A percentile compares a stretch with the other conserved stretches of the same genome.
Conservation (phyloP, 1,139 yeast species). For the Taphrina pruni region DNA sequence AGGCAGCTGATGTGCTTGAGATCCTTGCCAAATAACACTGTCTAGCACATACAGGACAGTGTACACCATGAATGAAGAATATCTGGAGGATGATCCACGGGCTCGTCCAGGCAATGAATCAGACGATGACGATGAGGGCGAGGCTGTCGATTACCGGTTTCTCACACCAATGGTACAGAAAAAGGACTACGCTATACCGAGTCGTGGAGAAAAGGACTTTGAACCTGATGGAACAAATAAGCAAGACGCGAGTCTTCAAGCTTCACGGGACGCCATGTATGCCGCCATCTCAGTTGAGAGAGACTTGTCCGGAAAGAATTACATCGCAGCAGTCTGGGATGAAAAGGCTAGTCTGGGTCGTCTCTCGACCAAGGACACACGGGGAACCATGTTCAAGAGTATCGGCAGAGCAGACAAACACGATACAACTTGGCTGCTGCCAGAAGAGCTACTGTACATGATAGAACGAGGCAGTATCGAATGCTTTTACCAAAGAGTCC, state of each 20-base stretch:
- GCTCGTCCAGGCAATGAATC: slow-evolving; percentile 1
- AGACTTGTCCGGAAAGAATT: slow-evolving; percentile 59
- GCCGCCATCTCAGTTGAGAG: slow-evolving; percentile 66
- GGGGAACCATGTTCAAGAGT: slow-evolving; percentile 76
- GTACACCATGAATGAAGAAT: not conserved
- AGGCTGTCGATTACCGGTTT: slow-evolving; percentile 37
- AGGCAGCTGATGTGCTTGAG: not conserved
- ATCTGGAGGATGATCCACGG: slow-evolving; percentile 6
- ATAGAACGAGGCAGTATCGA: slow-evolving; percentile 82
- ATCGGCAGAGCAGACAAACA: slow-evolving; percentile 64
- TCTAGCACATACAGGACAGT: no score
- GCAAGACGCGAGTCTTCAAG: slow-evolving; percentile 61
- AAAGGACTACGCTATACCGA: slow-evolving; percentile 61
- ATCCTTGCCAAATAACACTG: no score
- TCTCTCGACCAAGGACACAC: slow-evolving; percentile 59
- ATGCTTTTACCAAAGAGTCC: slow-evolving; percentile 56
- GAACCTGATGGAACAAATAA: slow-evolving; percentile 78
- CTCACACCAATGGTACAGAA: slow-evolving; percentile 3
- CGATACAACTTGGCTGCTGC: slow-evolving; percentile 54
- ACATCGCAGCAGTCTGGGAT: slow-evolving; percentile 57
- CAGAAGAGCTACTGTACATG: slow-evolving; percentile 75
- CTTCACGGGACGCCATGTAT: slow-evolving; percentile 75
- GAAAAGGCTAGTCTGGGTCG: slow-evolving; percentile 55
- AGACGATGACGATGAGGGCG: slow-evolving; percentile 24
- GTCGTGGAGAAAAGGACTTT: slow-evolving; percentile 83